A percentile compares a stretch with the other conserved stretches of the same genome.
phyloP scores from a whole-genome alignment of 2,329 filamentous ascomycete genomes.

The Chaetothyriales sp. region DNA sequence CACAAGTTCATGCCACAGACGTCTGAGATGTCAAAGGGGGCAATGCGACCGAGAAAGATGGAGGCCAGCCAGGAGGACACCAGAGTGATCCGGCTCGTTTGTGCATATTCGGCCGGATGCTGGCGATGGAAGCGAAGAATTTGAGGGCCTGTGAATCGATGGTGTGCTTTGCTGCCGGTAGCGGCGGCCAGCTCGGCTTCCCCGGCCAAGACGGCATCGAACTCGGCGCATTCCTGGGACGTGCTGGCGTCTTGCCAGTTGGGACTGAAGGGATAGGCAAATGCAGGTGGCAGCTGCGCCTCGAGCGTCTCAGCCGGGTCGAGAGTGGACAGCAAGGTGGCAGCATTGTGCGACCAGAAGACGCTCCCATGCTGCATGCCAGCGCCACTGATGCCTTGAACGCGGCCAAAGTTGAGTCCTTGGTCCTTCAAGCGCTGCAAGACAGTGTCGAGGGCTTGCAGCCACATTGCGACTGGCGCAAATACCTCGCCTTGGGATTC shows the following conservation, averaged over 20 bases:
- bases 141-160: slow-evolving; percentile 94
- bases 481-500: slow-evolving; percentile 75
- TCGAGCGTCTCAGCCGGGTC: slow-evolving; percentile 47
- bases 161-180: slow-evolving; percentile 87
- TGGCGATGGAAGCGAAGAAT: slow-evolving; percentile 76
- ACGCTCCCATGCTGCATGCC: slow-evolving; percentile 97
- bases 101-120: slow-evolving; percentile 64
- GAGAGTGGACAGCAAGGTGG: slow-evolving; percentile 46
- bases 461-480: slow-evolving; percentile 84
- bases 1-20: slow-evolving; percentile 95
- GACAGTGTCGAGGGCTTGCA: slow-evolving; percentile 81
- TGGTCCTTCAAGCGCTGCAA: slow-evolving; percentile 54
- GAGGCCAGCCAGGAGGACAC: slow-evolving; percentile 93
- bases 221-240: slow-evolving; percentile 76
- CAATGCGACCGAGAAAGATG: slow-evolving; percentile 67
- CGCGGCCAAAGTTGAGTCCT: slow-evolving; percentile 55
- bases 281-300: slow-evolving; percentile 56
- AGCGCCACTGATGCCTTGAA: slow-evolving; percentile 74
- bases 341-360: slow-evolving; percentile 67
- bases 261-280: slow-evolving; percentile 74
- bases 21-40: slow-evolving; percentile 84
- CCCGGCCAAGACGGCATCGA: slow-evolving; percentile 57
- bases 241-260: slow-evolving; percentile 99
- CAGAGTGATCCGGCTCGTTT: slow-evolving; percentile 73
- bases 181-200: slow-evolving; percentile 55